phyloP scores from a whole-genome alignment of 1,284 basidiomycete species.

The Sanghuangporus sanghuang region DNA sequence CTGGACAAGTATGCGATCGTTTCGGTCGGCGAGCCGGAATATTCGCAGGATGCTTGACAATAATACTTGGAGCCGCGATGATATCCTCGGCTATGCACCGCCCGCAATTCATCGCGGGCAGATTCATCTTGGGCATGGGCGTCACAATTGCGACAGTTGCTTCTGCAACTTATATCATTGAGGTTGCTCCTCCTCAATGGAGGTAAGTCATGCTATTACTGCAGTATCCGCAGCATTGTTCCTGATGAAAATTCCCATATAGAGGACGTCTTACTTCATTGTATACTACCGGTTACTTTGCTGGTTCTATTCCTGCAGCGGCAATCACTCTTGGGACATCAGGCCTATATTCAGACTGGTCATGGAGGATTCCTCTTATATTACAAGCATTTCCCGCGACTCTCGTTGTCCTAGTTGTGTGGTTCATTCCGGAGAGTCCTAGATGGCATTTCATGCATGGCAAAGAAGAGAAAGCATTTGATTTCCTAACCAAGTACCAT shows the following conservation, averaged over 20 bases:
- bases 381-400: constrained; percentile 19
- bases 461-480: constrained; percentile 23
- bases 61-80: constrained; percentile 23
- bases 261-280: constrained; percentile 34
- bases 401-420: constrained; percentile 19
- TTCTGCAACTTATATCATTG: constrained; percentile 38
- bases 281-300: constrained; percentile 29
- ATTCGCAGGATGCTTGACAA: constrained; percentile 23
- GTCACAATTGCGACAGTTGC: constrained; percentile 29
- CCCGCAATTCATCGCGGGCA: constrained; percentile 25
- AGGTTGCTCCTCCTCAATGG: constrained; percentile 43
- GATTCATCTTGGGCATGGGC: constrained; percentile 32
- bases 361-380: constrained; percentile 22
- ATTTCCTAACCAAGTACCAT: constrained; percentile 26
- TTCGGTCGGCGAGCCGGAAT: constrained; percentile 31
- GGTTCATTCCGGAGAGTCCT: constrained; percentile 21
- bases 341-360: constrained; percentile 25
- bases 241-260: not conserved
- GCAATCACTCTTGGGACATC: constrained; percentile 29
- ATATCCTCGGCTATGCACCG: constrained; percentile 22
- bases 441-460: constrained; percentile 27
- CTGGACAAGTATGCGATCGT: constrained; percentile 22
- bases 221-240: too few species aligned
- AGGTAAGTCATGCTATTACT: constrained; percentile 18
- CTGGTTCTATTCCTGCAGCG: constrained; percentile 28